These are phyloP conservation scores for Globisporangium carolinianum DNA, from an alignment of 352 stramenopile species.

Conservation along the genomic window DNA sequence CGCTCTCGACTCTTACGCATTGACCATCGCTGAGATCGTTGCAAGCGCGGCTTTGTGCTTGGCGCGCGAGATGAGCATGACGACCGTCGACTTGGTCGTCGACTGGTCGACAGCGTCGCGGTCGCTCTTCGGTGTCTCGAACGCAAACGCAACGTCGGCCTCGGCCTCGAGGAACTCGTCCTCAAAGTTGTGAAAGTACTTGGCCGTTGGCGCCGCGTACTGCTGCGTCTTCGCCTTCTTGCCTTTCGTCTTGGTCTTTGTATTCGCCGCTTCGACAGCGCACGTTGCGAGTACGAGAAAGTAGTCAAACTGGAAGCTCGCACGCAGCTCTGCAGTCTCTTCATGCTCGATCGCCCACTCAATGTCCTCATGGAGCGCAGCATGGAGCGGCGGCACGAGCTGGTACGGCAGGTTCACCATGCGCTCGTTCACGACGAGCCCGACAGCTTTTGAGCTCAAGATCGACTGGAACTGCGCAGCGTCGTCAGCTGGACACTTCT, in stretches of 20 bases:
- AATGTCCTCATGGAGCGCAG: conserved; percentile 78
- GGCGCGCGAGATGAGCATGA: conserved; percentile 70
- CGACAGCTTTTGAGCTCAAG: conserved; percentile 49
- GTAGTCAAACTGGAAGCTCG: conserved; percentile 77
- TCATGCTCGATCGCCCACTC: conserved; percentile 81
- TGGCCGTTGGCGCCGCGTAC: conserved; percentile 47
- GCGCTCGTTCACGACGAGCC: conserved; percentile 72
- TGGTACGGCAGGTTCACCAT: conserved; percentile 87
- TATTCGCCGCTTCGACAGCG: conserved; percentile 42
- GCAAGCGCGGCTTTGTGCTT: conserved; percentile 78
- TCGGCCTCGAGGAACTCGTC: conserved; percentile 82
- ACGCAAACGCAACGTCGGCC: conserved; percentile 57
- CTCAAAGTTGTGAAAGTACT: conserved; percentile 84
- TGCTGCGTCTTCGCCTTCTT: conserved; percentile 76
- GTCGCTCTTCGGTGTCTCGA: conserved; percentile 64
- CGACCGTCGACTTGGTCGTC: conserved; percentile 58
- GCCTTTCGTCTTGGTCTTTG: conserved; percentile 28
- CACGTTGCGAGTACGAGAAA: conserved; percentile 72
- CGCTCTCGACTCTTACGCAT: conserved; percentile 36
- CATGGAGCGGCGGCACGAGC: conserved; percentile 71
- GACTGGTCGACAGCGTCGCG: conserved; percentile 49
- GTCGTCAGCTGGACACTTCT: conserved; percentile 54
- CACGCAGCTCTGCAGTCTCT: conserved; percentile 45
- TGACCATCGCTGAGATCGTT: conserved; percentile 78
- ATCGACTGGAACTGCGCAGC: conserved; percentile 52